phyloP scores from a whole-genome alignment of 192 early-diverging fungal genomes.

The Coemansia sp. region DNA sequence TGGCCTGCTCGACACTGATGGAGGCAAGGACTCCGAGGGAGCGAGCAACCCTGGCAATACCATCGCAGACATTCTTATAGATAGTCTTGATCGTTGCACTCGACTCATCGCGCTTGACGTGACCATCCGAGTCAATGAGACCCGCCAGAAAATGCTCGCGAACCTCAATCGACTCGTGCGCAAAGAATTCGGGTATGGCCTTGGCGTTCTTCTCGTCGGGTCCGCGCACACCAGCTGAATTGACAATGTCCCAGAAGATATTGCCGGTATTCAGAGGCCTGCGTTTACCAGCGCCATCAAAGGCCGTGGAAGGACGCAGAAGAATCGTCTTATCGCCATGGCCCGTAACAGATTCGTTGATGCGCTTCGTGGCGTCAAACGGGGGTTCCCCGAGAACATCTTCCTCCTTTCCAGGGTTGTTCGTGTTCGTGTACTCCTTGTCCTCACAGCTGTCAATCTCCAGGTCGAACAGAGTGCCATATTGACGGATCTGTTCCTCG shows the following conservation, averaged over 20 bases:
- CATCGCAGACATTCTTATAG: slow-evolving; percentile 3
- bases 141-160: slow-evolving; percentile 49
- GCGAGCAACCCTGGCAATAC: slow-evolving; percentile 9
- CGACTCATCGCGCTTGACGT: not conserved
- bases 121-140: slow-evolving; percentile 27
- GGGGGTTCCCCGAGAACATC: too few relatives aligned
- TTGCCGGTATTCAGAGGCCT: not conserved
- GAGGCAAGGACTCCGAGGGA: slow-evolving; percentile 19
- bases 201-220: not conserved
- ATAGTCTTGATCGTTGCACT: not conserved
- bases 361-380: too few relatives aligned
- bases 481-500: slow-evolving; percentile 16
- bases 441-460: not conserved
- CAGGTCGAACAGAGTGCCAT: not conserved
- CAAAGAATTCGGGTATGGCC: not conserved
- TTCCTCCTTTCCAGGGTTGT: too few relatives aligned
- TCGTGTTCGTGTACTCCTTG: not conserved
- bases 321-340: not conserved
- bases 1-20: not conserved
- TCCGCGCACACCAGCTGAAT: not conserved
- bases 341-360: too few relatives aligned
- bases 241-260: not conserved
- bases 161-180: slow-evolving; percentile 13
- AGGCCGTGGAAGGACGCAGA: not conserved
- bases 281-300: not conserved